Evolutionary conservation across 2,329 filamentous ascomycete genomes (phyloP), one percentile per base, ranked within the genome.

Genomic region (Botryotinia convoluta): DNA sequence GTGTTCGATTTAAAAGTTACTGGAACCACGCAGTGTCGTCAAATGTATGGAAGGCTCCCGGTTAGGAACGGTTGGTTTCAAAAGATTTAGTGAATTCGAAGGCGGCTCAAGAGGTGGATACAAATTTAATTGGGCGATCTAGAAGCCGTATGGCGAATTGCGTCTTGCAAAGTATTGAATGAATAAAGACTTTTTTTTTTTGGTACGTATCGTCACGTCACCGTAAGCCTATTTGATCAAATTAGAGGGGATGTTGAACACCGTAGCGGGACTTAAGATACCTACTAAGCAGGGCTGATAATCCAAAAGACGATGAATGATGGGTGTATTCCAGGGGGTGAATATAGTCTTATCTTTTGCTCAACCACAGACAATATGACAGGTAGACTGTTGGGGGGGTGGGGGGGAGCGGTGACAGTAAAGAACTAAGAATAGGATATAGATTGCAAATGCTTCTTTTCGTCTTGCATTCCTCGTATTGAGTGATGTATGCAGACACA

Each of bases 1-100:
- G 60, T 42, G 22, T 29, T n/a, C 16, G 37, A 29, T 42, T 63
- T 63, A 39, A 67, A 22, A 32, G 39, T 29, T 67, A 48, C 20
- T 32, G 45, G 63, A 48, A 48, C 18, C 6, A 45, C 39, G 16
- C 3, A 32, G 18, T 32, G 62, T 65, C 37, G 39, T 65, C 62
- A 65, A 32, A 22, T 59, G 22, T 26, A 62, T 44, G 67, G 5
- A 18, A 44, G 35, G 18, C 18, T 44, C 16, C n/a, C 57, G 51
- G 65, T 20, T 69, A 69, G 65, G 48, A 69, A 69, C 65, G 65
- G 65, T 69, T 69, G 48, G 48, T 42, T 57, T 69, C 32, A 22
- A 42, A 4, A 54, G 29, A 42, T 57, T 32, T n/a, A 57, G n/a
- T 69, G 65, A 69, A 57, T 42, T 32, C 10, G 48, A 26, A 57